Conservation (phyloP, 208 protist genomes). For the Zelonia costaricensis region DNA sequence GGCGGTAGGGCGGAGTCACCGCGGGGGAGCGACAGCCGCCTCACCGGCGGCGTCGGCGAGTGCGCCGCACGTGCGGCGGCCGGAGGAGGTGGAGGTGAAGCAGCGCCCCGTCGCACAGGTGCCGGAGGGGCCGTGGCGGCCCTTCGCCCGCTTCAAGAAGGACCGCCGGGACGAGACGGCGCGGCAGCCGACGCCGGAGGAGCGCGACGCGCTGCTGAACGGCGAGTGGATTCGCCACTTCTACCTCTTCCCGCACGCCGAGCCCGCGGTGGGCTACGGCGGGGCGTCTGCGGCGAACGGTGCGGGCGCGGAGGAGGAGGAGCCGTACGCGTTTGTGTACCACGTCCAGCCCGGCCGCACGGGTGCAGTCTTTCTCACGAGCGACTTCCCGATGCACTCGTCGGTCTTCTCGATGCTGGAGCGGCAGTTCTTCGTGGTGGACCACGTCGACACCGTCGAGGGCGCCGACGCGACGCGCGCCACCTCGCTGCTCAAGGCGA, state of each 20-base stretch:
- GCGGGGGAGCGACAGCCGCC: background rate
- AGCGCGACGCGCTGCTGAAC: conserved; percentile 70
- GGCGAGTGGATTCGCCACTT: conserved; percentile 89
- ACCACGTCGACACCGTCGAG: conserved; percentile 56
- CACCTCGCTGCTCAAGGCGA: conserved; percentile 58
- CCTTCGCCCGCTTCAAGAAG: conserved; percentile 66
- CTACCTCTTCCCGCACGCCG: conserved; percentile 60
- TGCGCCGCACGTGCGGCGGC: conserved; percentile 2
- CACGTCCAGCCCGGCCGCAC: conserved; percentile 84
- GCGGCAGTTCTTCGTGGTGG: conserved; percentile 80
- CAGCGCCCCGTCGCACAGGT: conserved; percentile 39
- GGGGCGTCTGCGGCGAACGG: background rate
- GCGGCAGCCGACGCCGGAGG: conserved; percentile 68
- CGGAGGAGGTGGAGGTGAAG: conserved; percentile 24
- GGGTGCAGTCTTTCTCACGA: conserved; percentile 78
- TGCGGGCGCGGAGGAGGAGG: conserved; percentile 28
- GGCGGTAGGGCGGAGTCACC: background rate
- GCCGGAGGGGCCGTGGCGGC: conserved; percentile 71
- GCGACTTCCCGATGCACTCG: conserved; percentile 79
- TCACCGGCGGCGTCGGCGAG: background rate
- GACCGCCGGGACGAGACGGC: conserved; percentile 29
- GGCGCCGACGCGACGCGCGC: conserved; percentile 50
- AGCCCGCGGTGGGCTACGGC: background rate
- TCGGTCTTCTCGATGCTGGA: conserved; percentile 80
- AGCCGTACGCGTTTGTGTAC: conserved; percentile 78